Evolutionary conservation across 331 rosid genomes (phyloP).

Genomic region (Arachis monticola): DNA sequence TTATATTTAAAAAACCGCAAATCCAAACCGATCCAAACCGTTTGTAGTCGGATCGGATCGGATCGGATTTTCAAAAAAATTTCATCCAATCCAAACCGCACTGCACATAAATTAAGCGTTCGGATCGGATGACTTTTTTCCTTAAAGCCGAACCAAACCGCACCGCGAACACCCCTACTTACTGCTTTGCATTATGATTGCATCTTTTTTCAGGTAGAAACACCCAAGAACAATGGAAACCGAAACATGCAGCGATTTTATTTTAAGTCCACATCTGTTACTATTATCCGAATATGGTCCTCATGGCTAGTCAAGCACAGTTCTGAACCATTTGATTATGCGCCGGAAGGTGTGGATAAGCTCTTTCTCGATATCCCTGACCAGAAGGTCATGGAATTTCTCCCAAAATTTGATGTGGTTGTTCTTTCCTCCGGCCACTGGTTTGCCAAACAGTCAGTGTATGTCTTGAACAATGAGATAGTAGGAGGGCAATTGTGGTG

Average conservation of each 20-base stretch:
- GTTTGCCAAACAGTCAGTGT: conserved; percentile 94
- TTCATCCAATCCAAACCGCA: too few relatives aligned
- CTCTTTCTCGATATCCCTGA: conserved; percentile 92
- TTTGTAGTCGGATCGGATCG: too few relatives aligned
- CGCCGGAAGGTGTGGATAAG: conserved; percentile 74
- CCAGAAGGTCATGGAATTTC: conserved; percentile 62
- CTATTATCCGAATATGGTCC: conserved; percentile 91
- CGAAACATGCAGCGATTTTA: conserved; percentile 76
- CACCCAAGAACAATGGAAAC: conserved; percentile 87
- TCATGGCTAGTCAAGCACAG: conserved; percentile 90
- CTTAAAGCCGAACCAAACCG: too few relatives aligned
- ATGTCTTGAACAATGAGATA: conserved; percentile 70
- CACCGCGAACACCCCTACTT: too few relatives aligned
- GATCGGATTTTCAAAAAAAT: too few relatives aligned
- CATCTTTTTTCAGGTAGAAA: conserved; percentile 76
- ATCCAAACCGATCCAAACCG: too few relatives aligned
- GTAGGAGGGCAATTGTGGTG: conserved; percentile 99
- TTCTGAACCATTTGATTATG: conserved; percentile 65
- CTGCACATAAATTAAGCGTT: too few relatives aligned
- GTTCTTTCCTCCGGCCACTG: conserved; percentile 96
- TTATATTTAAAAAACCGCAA: too few relatives aligned
- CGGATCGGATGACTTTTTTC: too few relatives aligned
- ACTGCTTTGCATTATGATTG: conserved; percentile 5
- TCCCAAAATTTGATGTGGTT: conserved; percentile 77
- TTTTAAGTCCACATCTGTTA: conserved; percentile 69